Conservation (phyloP, 805 yeast species). For the Yamadazyma sp. region DNA sequence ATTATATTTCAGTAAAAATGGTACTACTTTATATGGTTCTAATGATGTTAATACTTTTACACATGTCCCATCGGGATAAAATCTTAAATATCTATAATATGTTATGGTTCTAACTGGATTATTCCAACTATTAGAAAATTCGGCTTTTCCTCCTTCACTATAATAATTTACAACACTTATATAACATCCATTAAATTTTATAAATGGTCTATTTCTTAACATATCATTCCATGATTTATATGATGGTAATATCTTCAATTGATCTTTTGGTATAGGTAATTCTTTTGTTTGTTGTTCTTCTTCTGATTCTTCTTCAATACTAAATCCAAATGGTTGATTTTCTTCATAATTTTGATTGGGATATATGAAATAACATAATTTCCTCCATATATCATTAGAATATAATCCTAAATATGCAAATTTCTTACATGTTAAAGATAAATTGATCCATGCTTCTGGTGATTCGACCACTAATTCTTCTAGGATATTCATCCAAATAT, state of each 20-base stretch:
- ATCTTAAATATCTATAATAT: constrained; percentile 81
- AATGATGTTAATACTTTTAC: constrained; percentile 65
- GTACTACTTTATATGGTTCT: constrained; percentile 70
- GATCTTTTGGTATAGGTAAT: constrained; percentile 35
- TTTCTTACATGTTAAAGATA: constrained; percentile 57
- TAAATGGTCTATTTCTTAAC: constrained; percentile 65
- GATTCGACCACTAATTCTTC: constrained; percentile 43
- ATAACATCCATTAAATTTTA: constrained; percentile 80
- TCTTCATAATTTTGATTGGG: constrained; percentile 53
- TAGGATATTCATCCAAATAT: constrained; percentile 52
- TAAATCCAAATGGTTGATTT: constrained; percentile 35
- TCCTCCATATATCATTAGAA: constrained; percentile 47
- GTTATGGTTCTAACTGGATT: constrained; percentile 82
- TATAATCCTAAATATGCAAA: constrained; percentile 58
- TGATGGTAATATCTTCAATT: constrained; percentile 24
- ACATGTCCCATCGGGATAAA: constrained; percentile 75
- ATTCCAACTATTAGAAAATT: constrained; percentile 61
- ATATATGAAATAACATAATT: constrained; percentile 49
- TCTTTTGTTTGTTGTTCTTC: constrained; percentile 21
- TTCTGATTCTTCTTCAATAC: constrained; percentile 1
- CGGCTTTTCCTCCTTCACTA: constrained; percentile 75
- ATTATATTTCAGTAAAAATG: constrained; percentile 40
- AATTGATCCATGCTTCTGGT: constrained; percentile 64
- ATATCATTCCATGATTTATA: constrained; percentile 44
- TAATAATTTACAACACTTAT: constrained; percentile 82